phyloP scores from a whole-genome alignment of 2,329 filamentous ascomycete species.

The Aureobasidium leucospermi region DNA sequence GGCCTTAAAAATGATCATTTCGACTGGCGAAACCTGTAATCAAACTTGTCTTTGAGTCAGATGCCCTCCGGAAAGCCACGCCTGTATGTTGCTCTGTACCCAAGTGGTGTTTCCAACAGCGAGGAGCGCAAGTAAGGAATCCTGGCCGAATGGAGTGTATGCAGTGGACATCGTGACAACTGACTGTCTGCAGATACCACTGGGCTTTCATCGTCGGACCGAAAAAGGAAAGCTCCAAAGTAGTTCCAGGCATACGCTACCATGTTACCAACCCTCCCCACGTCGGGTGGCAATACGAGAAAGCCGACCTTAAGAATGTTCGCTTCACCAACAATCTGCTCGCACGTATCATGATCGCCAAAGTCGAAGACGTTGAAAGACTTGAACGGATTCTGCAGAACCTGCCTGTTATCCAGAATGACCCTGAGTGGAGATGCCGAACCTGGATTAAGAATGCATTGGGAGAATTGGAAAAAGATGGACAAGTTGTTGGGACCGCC shows the following conservation, averaged over 20 bases:
- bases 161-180: too few relatives aligned
- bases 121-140: constrained; percentile 22
- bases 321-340: neutral
- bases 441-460: constrained; percentile 34
- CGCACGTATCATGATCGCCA: neutral
- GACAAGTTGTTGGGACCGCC: constrained; percentile 32
- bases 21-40: neutral
- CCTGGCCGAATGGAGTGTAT: too few relatives aligned
- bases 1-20: neutral
- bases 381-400: neutral
- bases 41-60: neutral
- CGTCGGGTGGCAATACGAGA: neutral
- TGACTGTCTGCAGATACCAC: constrained; percentile 3
- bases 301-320: neutral
- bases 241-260: neutral
- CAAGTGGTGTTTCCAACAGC: constrained; percentile 20
- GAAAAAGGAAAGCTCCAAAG: neutral
- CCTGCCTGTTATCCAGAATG: neutral
- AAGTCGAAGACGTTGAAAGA: neutral
- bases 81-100: constrained; percentile 29
- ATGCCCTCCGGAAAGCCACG: constrained; percentile 16
- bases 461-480: constrained; percentile 27
- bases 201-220: constrained; percentile 14
- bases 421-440: neutral
- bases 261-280: constrained; percentile 11